Evolutionary conservation across 208 protist genomes (phyloP).

Genomic region (Leishmania amazonensis): DNA sequence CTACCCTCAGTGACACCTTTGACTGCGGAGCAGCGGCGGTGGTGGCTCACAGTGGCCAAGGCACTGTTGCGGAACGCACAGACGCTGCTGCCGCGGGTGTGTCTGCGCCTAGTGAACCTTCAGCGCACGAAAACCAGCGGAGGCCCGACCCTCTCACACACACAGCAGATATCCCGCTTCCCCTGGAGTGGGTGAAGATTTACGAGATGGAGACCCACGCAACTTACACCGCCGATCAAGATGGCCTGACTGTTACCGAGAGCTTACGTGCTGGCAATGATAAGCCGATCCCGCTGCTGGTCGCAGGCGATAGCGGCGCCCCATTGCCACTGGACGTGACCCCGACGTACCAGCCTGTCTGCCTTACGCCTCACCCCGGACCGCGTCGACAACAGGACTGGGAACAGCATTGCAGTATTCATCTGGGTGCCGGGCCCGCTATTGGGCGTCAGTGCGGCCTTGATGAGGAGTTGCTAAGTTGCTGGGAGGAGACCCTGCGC

Average conservation of each 20-base stretch:
- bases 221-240: slow-evolving; percentile 27
- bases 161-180: slow-evolving; percentile 30
- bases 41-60: neutral
- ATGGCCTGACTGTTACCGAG: neutral
- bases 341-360: slow-evolving; percentile 42
- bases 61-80: neutral
- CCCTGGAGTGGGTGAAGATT: slow-evolving; percentile 43
- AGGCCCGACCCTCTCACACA: neutral
- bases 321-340: slow-evolving; percentile 34
- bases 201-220: slow-evolving; percentile 48
- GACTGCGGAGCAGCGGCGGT: neutral
- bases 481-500: slow-evolving; percentile 32
- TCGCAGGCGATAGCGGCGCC: neutral
- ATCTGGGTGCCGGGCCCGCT: slow-evolving; percentile 26
- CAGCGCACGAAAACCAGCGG: neutral
- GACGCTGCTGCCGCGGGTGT: neutral
- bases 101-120: neutral
- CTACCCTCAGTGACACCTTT: neutral
- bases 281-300: neutral
- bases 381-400: slow-evolving; percentile 21
- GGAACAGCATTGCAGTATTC: slow-evolving; percentile 7
- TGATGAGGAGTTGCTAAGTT: slow-evolving; percentile 28
- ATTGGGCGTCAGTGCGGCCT: slow-evolving; percentile 40
- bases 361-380: slow-evolving; percentile 30
- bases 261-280: neutral